Percentiles rank a stretch among this genome's conserved stretches.
These are phyloP conservation scores for Xylaria sp. DNA, from an alignment of 2,329 filamentous ascomycete genomes.

Conservation along the genomic window DNA sequence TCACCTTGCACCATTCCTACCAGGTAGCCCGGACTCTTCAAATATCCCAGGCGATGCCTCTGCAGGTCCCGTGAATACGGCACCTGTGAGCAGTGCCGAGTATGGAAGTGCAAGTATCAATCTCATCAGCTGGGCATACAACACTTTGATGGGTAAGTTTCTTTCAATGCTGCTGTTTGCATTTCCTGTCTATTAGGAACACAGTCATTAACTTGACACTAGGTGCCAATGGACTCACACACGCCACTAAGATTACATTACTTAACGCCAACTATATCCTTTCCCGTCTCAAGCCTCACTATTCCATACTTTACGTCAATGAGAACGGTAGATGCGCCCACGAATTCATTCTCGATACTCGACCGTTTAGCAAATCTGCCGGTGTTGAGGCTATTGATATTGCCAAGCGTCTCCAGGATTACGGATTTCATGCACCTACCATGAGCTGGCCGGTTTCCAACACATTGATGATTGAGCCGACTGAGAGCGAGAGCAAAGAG, in stretches of 20 bases:
- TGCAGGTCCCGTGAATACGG: slow-evolving; percentile 44
- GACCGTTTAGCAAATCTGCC: slow-evolving; percentile 82
- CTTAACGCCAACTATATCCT: slow-evolving; percentile 98
- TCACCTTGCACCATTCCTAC: slow-evolving; percentile 80
- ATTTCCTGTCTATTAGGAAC: neutral
- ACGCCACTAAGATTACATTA: slow-evolving; percentile 91
- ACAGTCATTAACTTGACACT: slow-evolving; percentile 32
- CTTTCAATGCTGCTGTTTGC: neutral
- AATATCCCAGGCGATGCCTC: neutral
- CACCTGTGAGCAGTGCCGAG: slow-evolving; percentile 81
- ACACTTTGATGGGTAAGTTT: slow-evolving; percentile 86
- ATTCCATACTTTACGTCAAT: slow-evolving; percentile 94
- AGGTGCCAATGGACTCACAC: slow-evolving; percentile 78
- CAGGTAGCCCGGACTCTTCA: slow-evolving; percentile 59
- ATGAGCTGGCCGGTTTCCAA: slow-evolving; percentile 97
- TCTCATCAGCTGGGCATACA: slow-evolving; percentile 95
- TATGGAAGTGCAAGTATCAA: slow-evolving; percentile 92
- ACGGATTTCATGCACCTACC: slow-evolving; percentile 95
- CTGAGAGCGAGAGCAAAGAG: slow-evolving; percentile 89
- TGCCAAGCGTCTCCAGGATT: slow-evolving; percentile 95
- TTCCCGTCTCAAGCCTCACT: slow-evolving; percentile 84
- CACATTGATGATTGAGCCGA: slow-evolving; percentile 98
- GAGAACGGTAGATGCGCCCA: slow-evolving; percentile 87
- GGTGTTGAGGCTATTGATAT: slow-evolving; percentile 94
- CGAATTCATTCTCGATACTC: slow-evolving; percentile 94